Evolutionary conservation across 2,329 filamentous ascomycete genomes (phyloP).

Genomic region (Colletotrichum viniferum): DNA sequence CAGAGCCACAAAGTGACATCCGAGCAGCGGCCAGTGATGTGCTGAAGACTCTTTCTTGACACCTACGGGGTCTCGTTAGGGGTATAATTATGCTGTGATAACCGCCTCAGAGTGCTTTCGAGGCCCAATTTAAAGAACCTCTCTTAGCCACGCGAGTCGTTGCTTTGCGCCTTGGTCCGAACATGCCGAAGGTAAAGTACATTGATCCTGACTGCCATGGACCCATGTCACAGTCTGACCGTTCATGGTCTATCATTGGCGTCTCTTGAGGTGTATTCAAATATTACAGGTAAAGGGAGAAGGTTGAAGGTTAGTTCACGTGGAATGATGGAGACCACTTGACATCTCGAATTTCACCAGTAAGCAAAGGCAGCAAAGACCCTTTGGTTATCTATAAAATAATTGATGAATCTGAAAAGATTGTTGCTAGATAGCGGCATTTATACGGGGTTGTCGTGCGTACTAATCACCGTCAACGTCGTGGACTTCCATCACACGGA

Average conservation of each 20-base stretch:
- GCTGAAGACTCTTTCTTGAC: rapidly evolving
- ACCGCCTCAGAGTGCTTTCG: not conserved
- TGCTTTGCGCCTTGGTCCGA: not conserved
- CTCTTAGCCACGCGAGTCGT: not conserved
- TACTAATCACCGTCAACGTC: too few species aligned
- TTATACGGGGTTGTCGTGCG: not conserved
- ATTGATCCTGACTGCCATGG: not conserved
- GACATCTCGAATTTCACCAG: not conserved
- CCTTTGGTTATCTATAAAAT: not conserved
- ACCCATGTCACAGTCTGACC: rapidly evolving
- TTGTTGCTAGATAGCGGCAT: not conserved
- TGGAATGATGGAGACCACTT: rapidly evolving
- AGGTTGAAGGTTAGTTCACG: not conserved
- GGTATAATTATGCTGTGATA: rapidly evolving
- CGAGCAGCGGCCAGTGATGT: rapidly evolving
- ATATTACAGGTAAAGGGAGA: not conserved
- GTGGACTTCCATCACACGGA: too few species aligned
- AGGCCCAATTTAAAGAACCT: too few species aligned
- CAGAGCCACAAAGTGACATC: not conserved
- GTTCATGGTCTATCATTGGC: not conserved
- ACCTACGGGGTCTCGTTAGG: not conserved
- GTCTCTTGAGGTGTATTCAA: not conserved
- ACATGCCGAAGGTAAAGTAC: rapidly evolving
- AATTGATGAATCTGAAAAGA: too few species aligned
- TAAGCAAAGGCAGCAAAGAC: not conserved